Percentiles rank a stretch among this genome's conserved stretches.
Evolutionary conservation across 306 rosid genomes (phyloP).

Genomic region (Quercus gilva): DNA sequence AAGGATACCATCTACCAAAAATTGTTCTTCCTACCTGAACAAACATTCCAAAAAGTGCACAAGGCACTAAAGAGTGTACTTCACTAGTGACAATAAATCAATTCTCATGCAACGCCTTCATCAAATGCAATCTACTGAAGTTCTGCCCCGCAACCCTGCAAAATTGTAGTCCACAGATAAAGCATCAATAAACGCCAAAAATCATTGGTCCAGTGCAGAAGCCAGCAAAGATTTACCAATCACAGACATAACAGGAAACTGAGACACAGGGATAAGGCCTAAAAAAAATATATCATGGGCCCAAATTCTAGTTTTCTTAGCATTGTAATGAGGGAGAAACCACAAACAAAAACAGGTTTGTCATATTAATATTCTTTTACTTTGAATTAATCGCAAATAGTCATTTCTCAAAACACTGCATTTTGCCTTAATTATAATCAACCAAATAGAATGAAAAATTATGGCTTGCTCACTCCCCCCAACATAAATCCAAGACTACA

Average conservation of each 20-base stretch:
- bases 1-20: not conserved
- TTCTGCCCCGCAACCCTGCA: constrained; percentile 90
- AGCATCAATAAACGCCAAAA: not conserved
- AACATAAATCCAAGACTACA: not conserved
- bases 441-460: not conserved
- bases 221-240: no score
- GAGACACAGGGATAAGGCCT: no score
- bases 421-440: no score
- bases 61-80: not conserved
- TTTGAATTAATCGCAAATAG: no score
- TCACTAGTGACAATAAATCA: constrained; percentile 17
- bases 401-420: no score
- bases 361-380: no score
- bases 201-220: no score
- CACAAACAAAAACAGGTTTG: no score
- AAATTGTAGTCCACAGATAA: constrained; percentile 11
- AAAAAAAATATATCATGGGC: no score
- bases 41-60: not conserved
- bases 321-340: no score
- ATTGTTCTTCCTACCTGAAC: not conserved
- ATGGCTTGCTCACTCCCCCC: not conserved
- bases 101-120: constrained; percentile 76
- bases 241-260: no score
- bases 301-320: no score
- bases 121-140: constrained; percentile 76